Evolutionary conservation across 192 early-diverging fungal species (phyloP), one percentile per base, ranked within the genome.

Genomic region (Mortierella alpina): DNA sequence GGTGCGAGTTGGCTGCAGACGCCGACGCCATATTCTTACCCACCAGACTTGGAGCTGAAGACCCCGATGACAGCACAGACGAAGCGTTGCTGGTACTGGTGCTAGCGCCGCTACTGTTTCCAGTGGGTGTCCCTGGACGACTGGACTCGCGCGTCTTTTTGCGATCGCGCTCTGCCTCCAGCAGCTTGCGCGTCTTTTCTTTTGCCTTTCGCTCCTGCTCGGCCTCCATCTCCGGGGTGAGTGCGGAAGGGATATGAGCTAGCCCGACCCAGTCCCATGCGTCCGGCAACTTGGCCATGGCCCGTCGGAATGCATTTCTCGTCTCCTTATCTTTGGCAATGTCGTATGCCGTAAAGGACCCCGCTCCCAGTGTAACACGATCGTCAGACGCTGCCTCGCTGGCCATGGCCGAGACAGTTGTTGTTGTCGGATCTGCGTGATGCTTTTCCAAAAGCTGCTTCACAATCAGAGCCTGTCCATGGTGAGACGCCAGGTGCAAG

Each of bases 361-460:
- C 63, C 7, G 76, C 49, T 22, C 83, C 75, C 13, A 61, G 7
- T 1, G 31, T 18, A 2, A 15, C 31, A 0, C 48, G 10, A 0
- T 23, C 39, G 17, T 72, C 66, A 13, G 54, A 41, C 8, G 4
- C 7, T 8, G 13, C 49, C 3, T 39, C 54, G 6, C 6, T 22
- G 11, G 49, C 59, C 42, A 40, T 15, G 3, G 56, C 49, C 14
- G 75, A 66, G 42, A 51, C 44, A 14, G 82, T 55, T 4, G 68
- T 70, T 7, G 82, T 71, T 0, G 88, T 90, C 1, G 97, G 97
- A 63, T 99, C 93, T 0, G 93, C 96, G n/a, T 91, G 87, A 50
- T 83, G 68, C 40, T 90, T 83, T 40, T 94, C 84, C 20, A 99
- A 78, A 17, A 90, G 84, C 1, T 59, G 17, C 6, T 85, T 83